A percentile compares a stretch with the other conserved stretches of the same genome.
These are phyloP conservation scores for Nigrospora sphaerica DNA, from an alignment of 2,329 filamentous ascomycete genomes.

Conservation along the genomic window DNA sequence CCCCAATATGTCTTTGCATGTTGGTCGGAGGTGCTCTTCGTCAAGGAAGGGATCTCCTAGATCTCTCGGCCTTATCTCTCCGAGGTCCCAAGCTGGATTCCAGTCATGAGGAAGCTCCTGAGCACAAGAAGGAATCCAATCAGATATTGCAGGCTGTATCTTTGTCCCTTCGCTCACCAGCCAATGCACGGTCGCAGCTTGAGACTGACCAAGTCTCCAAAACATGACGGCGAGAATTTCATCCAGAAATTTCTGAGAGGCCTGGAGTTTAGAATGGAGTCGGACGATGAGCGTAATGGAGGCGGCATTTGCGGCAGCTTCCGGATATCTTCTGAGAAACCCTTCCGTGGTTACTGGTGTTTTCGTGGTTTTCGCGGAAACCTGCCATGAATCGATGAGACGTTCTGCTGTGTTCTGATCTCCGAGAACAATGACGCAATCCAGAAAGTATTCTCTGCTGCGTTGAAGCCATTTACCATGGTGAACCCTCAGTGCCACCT, in stretches of 20 bases:
- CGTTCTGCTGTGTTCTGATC: background rate
- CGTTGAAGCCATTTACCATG: background rate
- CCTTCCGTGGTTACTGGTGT: too few species aligned
- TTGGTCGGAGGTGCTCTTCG: background rate
- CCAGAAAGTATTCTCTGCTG: rapidly evolving
- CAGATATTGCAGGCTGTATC: too few species aligned
- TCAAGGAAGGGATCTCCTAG: background rate
- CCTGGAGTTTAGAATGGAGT: too few species aligned
- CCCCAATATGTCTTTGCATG: too few species aligned
- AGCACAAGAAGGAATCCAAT: too few species aligned
- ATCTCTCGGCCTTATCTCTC: background rate
- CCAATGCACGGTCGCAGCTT: too few species aligned
- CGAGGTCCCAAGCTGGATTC: background rate
- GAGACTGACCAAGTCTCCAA: too few species aligned
- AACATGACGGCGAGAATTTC: background rate
- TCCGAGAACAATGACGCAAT: background rate
- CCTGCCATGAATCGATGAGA: background rate
- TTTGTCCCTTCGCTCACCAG: too few species aligned
- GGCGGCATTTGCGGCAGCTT: too few species aligned
- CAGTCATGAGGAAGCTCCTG: background rate
- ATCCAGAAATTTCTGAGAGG: background rate
- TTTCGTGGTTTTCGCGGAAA: too few species aligned
- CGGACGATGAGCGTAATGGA: background rate
- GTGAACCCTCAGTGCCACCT: background rate
- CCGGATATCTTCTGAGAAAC: too few species aligned